Evolutionary conservation across 225 moss, liverwort and hornwort genomes (phyloP).

Genomic region (Thuidium tamariscinum): DNA sequence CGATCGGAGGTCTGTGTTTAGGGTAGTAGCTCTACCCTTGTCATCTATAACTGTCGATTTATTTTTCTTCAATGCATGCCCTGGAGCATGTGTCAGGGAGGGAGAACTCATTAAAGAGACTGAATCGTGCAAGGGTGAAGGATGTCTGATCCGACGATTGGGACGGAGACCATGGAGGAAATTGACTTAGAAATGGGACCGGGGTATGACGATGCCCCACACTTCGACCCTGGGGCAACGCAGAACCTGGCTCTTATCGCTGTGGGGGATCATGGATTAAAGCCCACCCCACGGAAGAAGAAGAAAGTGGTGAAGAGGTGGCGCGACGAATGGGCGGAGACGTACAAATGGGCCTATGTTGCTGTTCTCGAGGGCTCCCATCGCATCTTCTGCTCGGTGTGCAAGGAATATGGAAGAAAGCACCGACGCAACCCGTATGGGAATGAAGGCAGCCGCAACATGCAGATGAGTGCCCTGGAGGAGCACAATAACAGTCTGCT

Average conservation of each 20-base stretch:
- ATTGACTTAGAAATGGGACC: slow-evolving; percentile 99
- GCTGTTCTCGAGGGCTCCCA: slow-evolving; percentile 84
- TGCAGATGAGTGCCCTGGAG: slow-evolving; percentile 99
- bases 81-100: slow-evolving; percentile 31
- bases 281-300: slow-evolving; percentile 89
- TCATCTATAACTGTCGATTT: background rate
- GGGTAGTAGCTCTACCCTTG: background rate
- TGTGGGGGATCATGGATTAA: slow-evolving; percentile 60
- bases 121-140: slow-evolving; percentile 3
- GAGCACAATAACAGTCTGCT: slow-evolving; percentile 96
- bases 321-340: slow-evolving; percentile 99
- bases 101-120: slow-evolving; percentile 13
- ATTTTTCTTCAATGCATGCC: slow-evolving; percentile 20
- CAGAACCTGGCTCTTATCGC: slow-evolving; percentile 37
- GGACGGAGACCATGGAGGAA: slow-evolving; percentile 80
- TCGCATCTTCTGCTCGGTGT: slow-evolving; percentile 95
- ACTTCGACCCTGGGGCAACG: slow-evolving; percentile 60
- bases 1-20: background rate
- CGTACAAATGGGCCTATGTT: slow-evolving; percentile 98
- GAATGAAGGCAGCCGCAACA: slow-evolving; percentile 98
- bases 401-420: slow-evolving; percentile 96
- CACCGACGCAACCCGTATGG: slow-evolving; percentile 95
- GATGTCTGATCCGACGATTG: slow-evolving; percentile 30
- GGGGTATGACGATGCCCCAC: slow-evolving; percentile 72
- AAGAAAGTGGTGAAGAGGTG: slow-evolving; percentile 99